Evolutionary conservation across 2,329 filamentous ascomycete genomes (phyloP).

Genomic region (Nemania sp.): DNA sequence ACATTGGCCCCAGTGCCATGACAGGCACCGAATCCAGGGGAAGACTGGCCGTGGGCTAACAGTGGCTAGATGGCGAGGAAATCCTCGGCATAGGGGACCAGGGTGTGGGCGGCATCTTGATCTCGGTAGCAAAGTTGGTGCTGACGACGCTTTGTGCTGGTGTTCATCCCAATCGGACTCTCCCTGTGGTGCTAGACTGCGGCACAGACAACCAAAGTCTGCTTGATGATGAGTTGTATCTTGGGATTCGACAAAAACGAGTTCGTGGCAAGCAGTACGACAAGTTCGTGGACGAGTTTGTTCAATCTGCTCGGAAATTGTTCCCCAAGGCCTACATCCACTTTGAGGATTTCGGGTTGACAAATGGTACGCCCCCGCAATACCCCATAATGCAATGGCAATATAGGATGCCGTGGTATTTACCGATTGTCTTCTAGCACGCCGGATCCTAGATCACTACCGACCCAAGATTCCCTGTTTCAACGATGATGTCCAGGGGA

Average conservation of each 20-base stretch:
- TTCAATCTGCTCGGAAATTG: constrained; percentile 66
- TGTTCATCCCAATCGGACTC: constrained; percentile 75
- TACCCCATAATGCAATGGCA: not conserved
- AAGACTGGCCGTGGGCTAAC: constrained; percentile 28
- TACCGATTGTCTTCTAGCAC: constrained; percentile 33
- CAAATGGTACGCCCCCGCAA: constrained; percentile 57
- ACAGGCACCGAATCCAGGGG: not conserved
- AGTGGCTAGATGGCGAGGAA: constrained; percentile 59
- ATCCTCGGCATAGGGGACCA: constrained; percentile 91
- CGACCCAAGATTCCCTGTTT: constrained; percentile 77
- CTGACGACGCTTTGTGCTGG: constrained; percentile 87
- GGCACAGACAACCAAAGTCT: constrained; percentile 81
- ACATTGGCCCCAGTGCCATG: not conserved
- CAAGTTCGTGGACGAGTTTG: constrained; percentile 74
- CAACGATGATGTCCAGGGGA: constrained; percentile 91
- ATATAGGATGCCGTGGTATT: not conserved
- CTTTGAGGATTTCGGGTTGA: constrained; percentile 85
- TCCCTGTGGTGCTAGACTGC: constrained; percentile 83
- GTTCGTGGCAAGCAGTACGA: constrained; percentile 75
- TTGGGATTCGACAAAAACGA: constrained; percentile 71
- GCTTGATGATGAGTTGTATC: constrained; percentile 76
- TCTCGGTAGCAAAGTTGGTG: constrained; percentile 81
- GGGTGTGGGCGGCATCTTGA: constrained; percentile 82
- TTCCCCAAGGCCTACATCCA: constrained; percentile 85
- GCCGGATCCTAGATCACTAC: constrained; percentile 77